Conservation (phyloP, 163 green algal species). For the Scenedesmus sp. region DNA sequence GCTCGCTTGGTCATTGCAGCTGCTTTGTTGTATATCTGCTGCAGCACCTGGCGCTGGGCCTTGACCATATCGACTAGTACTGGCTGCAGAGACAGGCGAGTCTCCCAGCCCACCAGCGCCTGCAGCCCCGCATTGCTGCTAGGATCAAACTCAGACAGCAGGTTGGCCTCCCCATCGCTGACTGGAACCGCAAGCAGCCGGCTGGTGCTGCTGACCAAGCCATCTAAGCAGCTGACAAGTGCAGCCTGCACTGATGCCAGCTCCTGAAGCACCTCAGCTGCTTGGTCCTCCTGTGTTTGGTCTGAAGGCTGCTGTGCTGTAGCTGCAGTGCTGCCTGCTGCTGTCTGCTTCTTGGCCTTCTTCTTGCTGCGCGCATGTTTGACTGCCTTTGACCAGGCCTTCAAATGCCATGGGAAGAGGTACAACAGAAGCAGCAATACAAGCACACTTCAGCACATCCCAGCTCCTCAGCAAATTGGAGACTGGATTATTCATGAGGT, state of each 20-base stretch:
- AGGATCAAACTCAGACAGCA: conserved; percentile 37
- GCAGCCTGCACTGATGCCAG: background rate
- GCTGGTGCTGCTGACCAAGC: background rate
- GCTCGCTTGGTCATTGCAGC: background rate
- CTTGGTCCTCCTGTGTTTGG: background rate
- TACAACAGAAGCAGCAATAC: too few relatives aligned
- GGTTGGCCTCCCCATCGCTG: background rate
- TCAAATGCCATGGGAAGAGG: background rate
- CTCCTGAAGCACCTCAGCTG: conserved; percentile 1
- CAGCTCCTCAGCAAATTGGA: too few relatives aligned
- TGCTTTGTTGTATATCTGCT: background rate
- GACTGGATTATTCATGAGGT: too few relatives aligned
- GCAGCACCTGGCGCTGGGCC: conserved; percentile 16
- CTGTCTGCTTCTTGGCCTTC: conserved; percentile 30
- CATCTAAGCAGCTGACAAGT: background rate
- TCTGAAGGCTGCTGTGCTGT: background rate
- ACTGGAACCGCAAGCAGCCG: background rate
- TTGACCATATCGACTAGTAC: conserved; percentile 7
- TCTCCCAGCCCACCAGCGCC: conserved; percentile 44
- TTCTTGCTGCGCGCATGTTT: conserved; percentile 33
- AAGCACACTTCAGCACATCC: too few relatives aligned
- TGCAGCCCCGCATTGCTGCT: background rate
- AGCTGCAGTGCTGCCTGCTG: background rate
- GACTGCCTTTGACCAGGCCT: conserved; percentile 38
- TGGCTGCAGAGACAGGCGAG: conserved; percentile 7